These are phyloP conservation scores for Tetraselmis striata DNA, from an alignment of 139 green algal genomes.

Conservation along the genomic window DNA sequence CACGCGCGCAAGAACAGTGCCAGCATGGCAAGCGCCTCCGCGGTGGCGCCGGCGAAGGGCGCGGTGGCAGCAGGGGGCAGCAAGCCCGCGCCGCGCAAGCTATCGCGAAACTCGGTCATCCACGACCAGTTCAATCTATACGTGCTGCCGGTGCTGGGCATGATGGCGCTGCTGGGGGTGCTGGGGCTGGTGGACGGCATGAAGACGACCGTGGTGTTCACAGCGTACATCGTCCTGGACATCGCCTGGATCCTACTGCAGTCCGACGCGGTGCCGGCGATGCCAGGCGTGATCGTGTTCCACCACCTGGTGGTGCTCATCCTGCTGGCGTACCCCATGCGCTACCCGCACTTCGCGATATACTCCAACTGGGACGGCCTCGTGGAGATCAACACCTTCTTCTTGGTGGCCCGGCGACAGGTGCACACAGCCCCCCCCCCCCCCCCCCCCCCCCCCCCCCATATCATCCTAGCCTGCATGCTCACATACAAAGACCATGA, in stretches of 20 bases:
- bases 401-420: background rate
- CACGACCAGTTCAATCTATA: conserved; percentile 9
- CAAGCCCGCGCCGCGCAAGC: background rate
- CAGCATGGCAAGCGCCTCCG: too few species aligned
- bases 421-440: too few species aligned
- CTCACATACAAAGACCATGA: too few species aligned
- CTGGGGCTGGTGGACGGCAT: conserved; percentile 4
- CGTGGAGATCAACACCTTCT: conserved; percentile 7
- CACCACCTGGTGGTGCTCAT: conserved; percentile 1
- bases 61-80: background rate
- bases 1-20: too few species aligned
- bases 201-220: background rate
- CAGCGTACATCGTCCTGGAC: background rate
- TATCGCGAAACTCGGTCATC: background rate
- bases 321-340: background rate
- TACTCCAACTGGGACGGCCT: conserved; percentile 1
- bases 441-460: too few species aligned
- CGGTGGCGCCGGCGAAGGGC: background rate
- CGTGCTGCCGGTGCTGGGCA: background rate
- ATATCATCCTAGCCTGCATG: too few species aligned
- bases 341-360: background rate
- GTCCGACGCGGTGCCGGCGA: background rate
- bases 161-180: background rate
- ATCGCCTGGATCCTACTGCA: background rate
- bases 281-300: background rate